Evolutionary conservation across 2,329 filamentous ascomycete species (phyloP).

Genomic region (Emergomyces pasteurianus): DNA sequence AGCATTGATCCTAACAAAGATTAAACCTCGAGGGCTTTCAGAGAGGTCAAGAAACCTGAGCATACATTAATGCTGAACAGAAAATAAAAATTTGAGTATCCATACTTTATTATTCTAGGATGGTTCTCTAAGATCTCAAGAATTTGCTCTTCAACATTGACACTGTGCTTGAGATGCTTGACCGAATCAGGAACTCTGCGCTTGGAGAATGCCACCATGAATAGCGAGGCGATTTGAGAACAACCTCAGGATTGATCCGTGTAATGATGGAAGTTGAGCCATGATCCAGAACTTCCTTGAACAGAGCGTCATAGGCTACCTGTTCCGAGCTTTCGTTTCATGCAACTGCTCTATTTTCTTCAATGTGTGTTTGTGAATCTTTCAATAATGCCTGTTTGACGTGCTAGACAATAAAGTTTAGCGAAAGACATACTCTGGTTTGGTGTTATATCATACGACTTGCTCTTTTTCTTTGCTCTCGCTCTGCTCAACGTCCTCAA

Average conservation of each 20-base stretch:
- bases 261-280: constrained; percentile 7
- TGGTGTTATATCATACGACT: too few species aligned
- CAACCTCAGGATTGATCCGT: constrained; percentile 2
- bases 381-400: too few species aligned
- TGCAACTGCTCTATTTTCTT: too few species aligned
- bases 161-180: constrained; percentile 4
- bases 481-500: too few species aligned
- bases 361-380: too few species aligned
- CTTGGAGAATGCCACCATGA: constrained; percentile 7
- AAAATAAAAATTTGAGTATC: neutral
- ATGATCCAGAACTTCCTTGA: constrained; percentile 3
- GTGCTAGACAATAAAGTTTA: too few species aligned
- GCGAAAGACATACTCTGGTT: too few species aligned
- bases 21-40: constrained; percentile 6
- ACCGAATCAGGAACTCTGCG: constrained; percentile 2
- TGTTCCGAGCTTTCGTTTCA: too few species aligned
- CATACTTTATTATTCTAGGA: constrained; percentile 6
- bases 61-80: constrained; percentile 4
- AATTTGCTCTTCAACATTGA: constrained; percentile 7
- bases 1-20: constrained; percentile 14
- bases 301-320: too few species aligned
- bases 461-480: too few species aligned
- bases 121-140: constrained; percentile 6
- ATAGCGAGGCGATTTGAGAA: constrained; percentile 7
- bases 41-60: constrained; percentile 5